Percentiles rank a stretch among this genome's conserved stretches.
Conservation (phyloP, 2,329 filamentous ascomycete species). For the Paramyrothecium sp. region DNA sequence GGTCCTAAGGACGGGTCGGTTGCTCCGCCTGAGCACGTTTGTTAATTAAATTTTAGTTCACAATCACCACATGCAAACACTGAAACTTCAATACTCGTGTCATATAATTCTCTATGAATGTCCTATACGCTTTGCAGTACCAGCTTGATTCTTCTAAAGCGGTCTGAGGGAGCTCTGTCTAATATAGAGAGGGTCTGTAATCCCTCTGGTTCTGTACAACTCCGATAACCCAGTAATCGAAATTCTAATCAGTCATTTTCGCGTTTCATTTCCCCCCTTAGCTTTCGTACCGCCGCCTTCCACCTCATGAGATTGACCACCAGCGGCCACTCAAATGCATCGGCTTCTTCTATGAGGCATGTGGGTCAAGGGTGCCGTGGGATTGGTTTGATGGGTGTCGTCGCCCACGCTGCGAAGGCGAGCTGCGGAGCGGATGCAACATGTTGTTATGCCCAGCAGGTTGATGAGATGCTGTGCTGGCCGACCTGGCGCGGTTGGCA, state of each 20-base stretch:
- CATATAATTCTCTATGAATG: background rate
- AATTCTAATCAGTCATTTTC: constrained; percentile 5
- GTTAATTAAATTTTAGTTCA: constrained; percentile 37
- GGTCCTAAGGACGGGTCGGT: constrained; percentile 63
- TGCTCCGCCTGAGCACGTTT: constrained; percentile 69
- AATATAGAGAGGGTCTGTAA: background rate
- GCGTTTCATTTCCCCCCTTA: constrained; percentile 7
- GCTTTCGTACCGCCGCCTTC: constrained; percentile 10
- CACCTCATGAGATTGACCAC: constrained; percentile 15
- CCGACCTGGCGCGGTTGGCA: constrained; percentile 18
- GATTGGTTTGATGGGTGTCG: constrained; percentile 12
- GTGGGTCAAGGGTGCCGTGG: constrained; percentile 6
- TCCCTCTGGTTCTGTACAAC: background rate
- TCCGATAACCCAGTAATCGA: background rate
- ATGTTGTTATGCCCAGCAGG: constrained; percentile 16
- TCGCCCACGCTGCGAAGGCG: constrained; percentile 11
- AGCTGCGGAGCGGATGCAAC: constrained; percentile 15
- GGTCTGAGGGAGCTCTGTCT: background rate
- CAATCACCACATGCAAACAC: too few relatives aligned
- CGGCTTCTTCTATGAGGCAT: constrained; percentile 20
- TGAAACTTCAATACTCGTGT: too few relatives aligned
- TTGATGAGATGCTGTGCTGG: constrained; percentile 12
- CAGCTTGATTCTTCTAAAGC: background rate
- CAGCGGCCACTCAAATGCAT: constrained; percentile 22
- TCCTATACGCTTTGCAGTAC: background rate